phyloP scores from a whole-genome alignment of 805 yeast genomes.

The Metschnikowia colocasiae region DNA sequence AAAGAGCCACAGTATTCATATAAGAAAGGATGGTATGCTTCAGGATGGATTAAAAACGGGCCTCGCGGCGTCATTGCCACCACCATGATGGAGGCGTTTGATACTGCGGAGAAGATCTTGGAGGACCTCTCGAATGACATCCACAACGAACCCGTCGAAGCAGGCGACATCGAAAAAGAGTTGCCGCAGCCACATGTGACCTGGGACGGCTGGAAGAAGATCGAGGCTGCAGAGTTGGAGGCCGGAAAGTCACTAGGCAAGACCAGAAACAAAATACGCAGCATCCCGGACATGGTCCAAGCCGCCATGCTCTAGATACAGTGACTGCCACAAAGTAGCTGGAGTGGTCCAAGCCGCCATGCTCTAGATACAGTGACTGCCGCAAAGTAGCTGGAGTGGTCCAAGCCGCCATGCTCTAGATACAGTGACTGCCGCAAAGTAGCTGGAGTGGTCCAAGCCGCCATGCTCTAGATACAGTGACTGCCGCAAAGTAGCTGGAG shows the following conservation, averaged over 20 bases:
- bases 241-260: slow-evolving; percentile 50
- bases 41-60: slow-evolving; percentile 91
- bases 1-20: slow-evolving; percentile 21
- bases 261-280: slow-evolving; percentile 54
- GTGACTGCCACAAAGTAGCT: slow-evolving; percentile 16
- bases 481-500: slow-evolving; percentile 15
- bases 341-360: slow-evolving; percentile 18
- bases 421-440: slow-evolving; percentile 16
- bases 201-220: slow-evolving; percentile 67
- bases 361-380: slow-evolving; percentile 16
- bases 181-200: slow-evolving; percentile 28
- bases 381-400: slow-evolving; percentile 17
- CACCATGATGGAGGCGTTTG: slow-evolving; percentile 81
- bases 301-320: slow-evolving; percentile 8
- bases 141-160: slow-evolving; percentile 19
- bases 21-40: slow-evolving; percentile 58
- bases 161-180: slow-evolving; percentile 9
- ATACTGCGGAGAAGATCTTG: slow-evolving; percentile 63
- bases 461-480: no score
- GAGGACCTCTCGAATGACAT: slow-evolving; percentile 46
- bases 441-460: slow-evolving; percentile 17
- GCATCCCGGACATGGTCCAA: slow-evolving; percentile 47
- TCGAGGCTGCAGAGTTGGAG: slow-evolving; percentile 51
- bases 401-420: no score
- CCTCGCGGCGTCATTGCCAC: slow-evolving; percentile 88